Evolutionary conservation across 129 eudicot genomes (phyloP).

Genomic region (Helianthus annuus): HanXRQr2.0-SUNRISE NC_035448.2:43513001-43513500

Average conservation of each 20-base stretch:
- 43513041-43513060: conserved; percentile 68
- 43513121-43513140: conserved; percentile 57
- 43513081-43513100: conserved; percentile 42
- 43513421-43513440: conserved; percentile 43
- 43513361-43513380: conserved; percentile 36
- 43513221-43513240: background rate
- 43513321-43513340: conserved; percentile 10
- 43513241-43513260: conserved; percentile 30
- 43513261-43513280: conserved; percentile 63
- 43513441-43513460: conserved; percentile 49
- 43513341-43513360: conserved; percentile 26
- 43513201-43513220: conserved; percentile 56
- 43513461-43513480: conserved; percentile 53
- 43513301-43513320: conserved; percentile 15
- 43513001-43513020: conserved; percentile 66
- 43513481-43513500: conserved; percentile 28
- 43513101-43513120: conserved; percentile 52
- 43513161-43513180: conserved; percentile 42
- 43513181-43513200: conserved; percentile 69
- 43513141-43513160: conserved; percentile 30
- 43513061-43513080: conserved; percentile 67
- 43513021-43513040: conserved; percentile 62
- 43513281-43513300: conserved; percentile 39
- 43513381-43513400: conserved; percentile 32
- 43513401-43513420: conserved; percentile 35